Base-by-base conservation (phyloP, 1,284 basidiomycete species). In the Meira nashicola region DNA sequence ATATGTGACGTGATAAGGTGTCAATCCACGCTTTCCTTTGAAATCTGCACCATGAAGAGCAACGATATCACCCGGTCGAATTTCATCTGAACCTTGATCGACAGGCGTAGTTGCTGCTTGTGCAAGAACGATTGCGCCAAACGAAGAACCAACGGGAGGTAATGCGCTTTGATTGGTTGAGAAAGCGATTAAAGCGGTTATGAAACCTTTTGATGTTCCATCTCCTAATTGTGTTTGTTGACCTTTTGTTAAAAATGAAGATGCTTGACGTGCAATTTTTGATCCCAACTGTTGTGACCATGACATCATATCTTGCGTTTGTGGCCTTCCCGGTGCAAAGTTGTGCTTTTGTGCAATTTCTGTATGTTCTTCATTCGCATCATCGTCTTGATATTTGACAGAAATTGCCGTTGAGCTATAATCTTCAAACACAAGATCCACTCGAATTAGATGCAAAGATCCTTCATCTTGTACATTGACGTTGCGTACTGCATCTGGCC, bases 31-130 rank as follows among this genome's bases (percentile, higher is more conserved):
- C 74, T 91, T 88, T 0, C 92, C 92, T 77, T 91, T 92, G 71
- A 96, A 82, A 76, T 85, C 87, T 55, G 88, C 89, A 56, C 90
- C 88, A 57, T 83, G 80, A 66, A 93, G 80, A 54, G 85, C 83
- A 43, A 91, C 82, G 5, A 95, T 80, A 79, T 95, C 92, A 1
- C 92, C 92, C 0, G 90, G 87, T 81, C 90, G 83, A 58, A 91
- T 88, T 55, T 92, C 90, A 71, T 87, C 88, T 43, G 82, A 81
- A 21, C 28, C 50, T 39, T 87, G 82, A 66, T 86, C 85, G 76
- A 88, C 84, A 58, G 92, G 87, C 1, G 85, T 82, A 0, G 73
- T 68, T 0, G 83, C 87, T 9, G 82, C 84, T 79, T 92, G 90
- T 60, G 83, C 67, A 56, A 59, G 65, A 41, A 58, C 43, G 1